Percentiles rank a stretch among this genome's conserved stretches.
These are phyloP conservation scores for Solanum hybrid DNA, from an alignment of 305 asterid genomes.

Conservation along the genomic window DNA sequence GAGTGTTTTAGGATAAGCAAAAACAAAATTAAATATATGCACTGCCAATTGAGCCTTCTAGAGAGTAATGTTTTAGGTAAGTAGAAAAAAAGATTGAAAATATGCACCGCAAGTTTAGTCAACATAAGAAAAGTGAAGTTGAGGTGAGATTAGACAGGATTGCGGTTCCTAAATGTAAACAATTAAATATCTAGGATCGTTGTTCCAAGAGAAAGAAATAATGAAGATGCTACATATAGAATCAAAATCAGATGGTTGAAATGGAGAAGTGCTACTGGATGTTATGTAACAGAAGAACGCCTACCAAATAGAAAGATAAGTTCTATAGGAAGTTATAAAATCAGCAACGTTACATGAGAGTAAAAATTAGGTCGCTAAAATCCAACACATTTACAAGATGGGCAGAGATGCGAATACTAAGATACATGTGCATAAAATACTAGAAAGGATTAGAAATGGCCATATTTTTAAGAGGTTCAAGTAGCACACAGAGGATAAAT, in stretches of 20 bases:
- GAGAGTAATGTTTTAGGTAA: neutral
- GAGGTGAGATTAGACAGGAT: neutral
- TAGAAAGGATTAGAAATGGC: neutral
- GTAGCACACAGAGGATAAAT: neutral
- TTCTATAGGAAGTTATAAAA: neutral
- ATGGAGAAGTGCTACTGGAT: neutral
- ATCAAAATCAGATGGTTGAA: neutral
- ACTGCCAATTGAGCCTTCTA: neutral
- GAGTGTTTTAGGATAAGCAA: neutral
- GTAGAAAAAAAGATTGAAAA: neutral
- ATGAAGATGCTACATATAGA: neutral
- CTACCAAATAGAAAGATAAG: neutral
- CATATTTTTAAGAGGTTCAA: neutral
- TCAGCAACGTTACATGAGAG: neutral
- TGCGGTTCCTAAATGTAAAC: neutral
- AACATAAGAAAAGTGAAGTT: neutral
- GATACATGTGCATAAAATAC: neutral
- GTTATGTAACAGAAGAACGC: neutral
- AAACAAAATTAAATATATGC: neutral
- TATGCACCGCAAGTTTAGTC: neutral
- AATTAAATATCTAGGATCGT: neutral
- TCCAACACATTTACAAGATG: neutral
- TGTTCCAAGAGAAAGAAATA: neutral
- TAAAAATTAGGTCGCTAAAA: neutral
- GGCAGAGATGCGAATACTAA: neutral